Percentiles rank a stretch among this genome's conserved stretches.
phyloP scores from a whole-genome alignment of 2,329 filamentous ascomycete genomes.

The Colletotrichum camelliae region DNA sequence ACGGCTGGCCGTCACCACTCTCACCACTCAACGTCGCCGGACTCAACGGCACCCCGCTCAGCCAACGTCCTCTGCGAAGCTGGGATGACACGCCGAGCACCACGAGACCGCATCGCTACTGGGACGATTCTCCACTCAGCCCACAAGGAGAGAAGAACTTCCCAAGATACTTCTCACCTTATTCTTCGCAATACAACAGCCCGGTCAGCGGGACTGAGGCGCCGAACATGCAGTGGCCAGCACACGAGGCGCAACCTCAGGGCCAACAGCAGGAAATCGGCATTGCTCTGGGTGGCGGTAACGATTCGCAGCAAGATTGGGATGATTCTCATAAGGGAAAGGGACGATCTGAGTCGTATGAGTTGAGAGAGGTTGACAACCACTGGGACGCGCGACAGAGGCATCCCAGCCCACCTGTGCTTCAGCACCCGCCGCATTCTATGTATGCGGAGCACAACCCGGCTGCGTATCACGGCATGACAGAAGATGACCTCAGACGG shows the following conservation, averaged over 20 bases:
- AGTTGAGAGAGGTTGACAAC: slow-evolving; percentile 52
- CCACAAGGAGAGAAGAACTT: slow-evolving; percentile 43
- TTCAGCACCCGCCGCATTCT: slow-evolving; percentile 50
- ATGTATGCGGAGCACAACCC: slow-evolving; percentile 21
- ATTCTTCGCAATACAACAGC: slow-evolving; percentile 58
- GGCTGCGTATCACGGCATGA: slow-evolving; percentile 24
- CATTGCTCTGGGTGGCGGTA: slow-evolving; percentile 48
- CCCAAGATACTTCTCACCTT: slow-evolving; percentile 62
- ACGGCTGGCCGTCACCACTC: slow-evolving; percentile 47
- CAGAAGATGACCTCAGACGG: slow-evolving; percentile 21
- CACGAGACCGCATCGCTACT: slow-evolving; percentile 56
- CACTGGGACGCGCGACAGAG: slow-evolving; percentile 29
- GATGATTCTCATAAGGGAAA: slow-evolving; percentile 36
- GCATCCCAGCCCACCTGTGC: slow-evolving; percentile 41
- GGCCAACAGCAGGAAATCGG: slow-evolving; percentile 40
- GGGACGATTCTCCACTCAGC: slow-evolving; percentile 56
- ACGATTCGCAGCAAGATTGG: slow-evolving; percentile 35
- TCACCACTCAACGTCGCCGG: slow-evolving; percentile 31
- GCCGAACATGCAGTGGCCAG: slow-evolving; percentile 41
- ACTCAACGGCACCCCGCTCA: slow-evolving; percentile 24
- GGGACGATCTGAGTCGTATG: slow-evolving; percentile 53
- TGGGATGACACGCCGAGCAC: slow-evolving; percentile 64
- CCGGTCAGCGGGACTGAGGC: slow-evolving; percentile 37
- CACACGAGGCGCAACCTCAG: slow-evolving; percentile 10
- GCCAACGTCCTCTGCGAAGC: slow-evolving; percentile 38